These are phyloP conservation scores for Ampelocalamus luodianensis DNA, from an alignment of 176 grass and related monocot genomes.

Conservation along the genomic window DNA sequence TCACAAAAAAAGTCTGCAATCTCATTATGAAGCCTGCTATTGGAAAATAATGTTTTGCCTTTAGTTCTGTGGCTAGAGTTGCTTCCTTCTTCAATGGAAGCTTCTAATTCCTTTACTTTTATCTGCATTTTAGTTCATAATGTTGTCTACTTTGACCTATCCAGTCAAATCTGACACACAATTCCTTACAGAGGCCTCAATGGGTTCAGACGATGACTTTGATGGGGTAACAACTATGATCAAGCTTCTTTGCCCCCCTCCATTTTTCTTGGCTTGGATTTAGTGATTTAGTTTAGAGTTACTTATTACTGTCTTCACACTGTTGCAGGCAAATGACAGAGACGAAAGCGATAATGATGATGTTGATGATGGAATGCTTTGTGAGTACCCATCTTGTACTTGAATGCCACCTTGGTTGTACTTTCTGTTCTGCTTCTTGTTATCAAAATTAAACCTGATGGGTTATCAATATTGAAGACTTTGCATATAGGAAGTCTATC, in stretches of 20 bases:
- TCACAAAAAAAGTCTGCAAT: background rate
- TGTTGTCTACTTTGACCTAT: slow-evolving; percentile 13
- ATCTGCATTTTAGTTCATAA: slow-evolving; percentile 12
- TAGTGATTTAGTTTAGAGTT: background rate
- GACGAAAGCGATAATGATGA: slow-evolving; percentile 54
- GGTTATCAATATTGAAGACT: background rate
- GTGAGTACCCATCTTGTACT: slow-evolving; percentile 61
- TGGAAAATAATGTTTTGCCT: background rate
- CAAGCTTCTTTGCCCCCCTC: slow-evolving; percentile 1
- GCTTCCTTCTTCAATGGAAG: background rate
- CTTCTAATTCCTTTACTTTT: slow-evolving; percentile 11
- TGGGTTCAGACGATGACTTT: slow-evolving; percentile 63
- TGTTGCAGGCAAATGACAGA: slow-evolving; percentile 55
- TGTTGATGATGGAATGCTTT: slow-evolving; percentile 78
- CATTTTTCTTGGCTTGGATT: slow-evolving; percentile 12
- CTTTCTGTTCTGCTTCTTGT: background rate
- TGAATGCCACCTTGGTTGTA: background rate
- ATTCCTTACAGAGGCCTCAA: slow-evolving; percentile 47
- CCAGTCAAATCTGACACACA: background rate
- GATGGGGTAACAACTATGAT: slow-evolving; percentile 56
- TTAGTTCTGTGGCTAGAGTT: background rate
- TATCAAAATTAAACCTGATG: slow-evolving; percentile 6
- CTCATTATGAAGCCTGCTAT: background rate
- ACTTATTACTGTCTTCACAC: slow-evolving; percentile 28
- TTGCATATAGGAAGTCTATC: background rate